Evolutionary conservation across 2,329 filamentous ascomycete genomes (phyloP).

Genomic region (Zopfia rhizophila): DNA sequence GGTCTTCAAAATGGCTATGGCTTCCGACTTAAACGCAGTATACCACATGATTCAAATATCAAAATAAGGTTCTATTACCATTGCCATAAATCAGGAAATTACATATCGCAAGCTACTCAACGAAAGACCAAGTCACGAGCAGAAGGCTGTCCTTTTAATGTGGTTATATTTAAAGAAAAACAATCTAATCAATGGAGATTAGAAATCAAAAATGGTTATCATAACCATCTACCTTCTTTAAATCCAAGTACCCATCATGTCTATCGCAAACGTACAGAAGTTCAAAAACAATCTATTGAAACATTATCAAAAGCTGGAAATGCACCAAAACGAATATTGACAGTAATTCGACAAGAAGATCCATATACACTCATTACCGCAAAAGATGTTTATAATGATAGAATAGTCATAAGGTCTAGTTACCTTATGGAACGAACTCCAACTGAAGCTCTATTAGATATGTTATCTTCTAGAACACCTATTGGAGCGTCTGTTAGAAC

Average conservation of each 20-base stretch:
- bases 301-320: conserved; percentile 17
- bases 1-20: conserved; percentile 25
- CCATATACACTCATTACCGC: conserved; percentile 19
- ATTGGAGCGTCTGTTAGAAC: too few relatives aligned
- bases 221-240: conserved; percentile 19
- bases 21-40: conserved; percentile 25
- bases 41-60: conserved; percentile 19
- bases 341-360: conserved; percentile 20
- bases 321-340: conserved; percentile 20
- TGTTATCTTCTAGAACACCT: too few relatives aligned
- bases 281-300: conserved; percentile 23
- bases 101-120: conserved; percentile 16
- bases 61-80: conserved; percentile 27
- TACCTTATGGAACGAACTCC: conserved; percentile 19
- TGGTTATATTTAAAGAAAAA: conserved; percentile 22
- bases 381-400: conserved; percentile 19
- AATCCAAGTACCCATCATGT: conserved; percentile 23
- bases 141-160: conserved; percentile 19
- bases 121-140: conserved; percentile 1
- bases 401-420: conserved; percentile 18
- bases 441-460: conserved; percentile 22
- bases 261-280: conserved; percentile 18
- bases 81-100: conserved; percentile 16
- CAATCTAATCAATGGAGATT: conserved; percentile 16
- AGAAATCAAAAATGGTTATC: conserved; percentile 18